Evolutionary conservation across 192 early-diverging fungal species (phyloP).

Genomic region (Coemansia sp.): DNA sequence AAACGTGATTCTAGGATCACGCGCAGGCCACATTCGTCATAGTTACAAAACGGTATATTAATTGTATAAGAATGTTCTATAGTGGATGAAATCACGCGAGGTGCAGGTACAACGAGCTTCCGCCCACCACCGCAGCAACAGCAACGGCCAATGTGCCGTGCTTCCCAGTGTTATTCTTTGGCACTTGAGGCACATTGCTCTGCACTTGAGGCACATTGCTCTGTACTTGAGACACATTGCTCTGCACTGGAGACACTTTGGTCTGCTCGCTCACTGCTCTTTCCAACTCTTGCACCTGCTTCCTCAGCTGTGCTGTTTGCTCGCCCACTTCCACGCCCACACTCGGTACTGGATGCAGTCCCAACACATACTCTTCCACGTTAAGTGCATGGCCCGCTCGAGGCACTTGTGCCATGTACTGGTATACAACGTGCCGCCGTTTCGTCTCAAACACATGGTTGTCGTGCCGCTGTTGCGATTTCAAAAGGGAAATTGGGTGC

Average conservation of each 20-base stretch:
- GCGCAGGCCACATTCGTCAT: conserved; percentile 8
- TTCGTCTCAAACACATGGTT: conserved; percentile 1
- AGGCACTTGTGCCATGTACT: conserved; percentile 4
- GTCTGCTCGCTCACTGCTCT: too few relatives aligned
- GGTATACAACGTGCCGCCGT: neutral
- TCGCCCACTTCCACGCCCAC: neutral
- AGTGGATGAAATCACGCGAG: conserved; percentile 7
- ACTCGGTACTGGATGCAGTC: neutral
- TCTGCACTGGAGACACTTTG: too few relatives aligned
- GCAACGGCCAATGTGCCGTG: conserved; percentile 2
- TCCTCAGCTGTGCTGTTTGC: too few relatives aligned
- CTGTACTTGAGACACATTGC: too few relatives aligned
- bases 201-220: too few relatives aligned
- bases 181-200: too few relatives aligned
- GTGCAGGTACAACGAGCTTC: conserved; percentile 15
- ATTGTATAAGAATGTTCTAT: neutral
- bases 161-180: neutral
- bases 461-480: neutral
- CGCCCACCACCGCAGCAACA: conserved; percentile 8
- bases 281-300: too few relatives aligned
- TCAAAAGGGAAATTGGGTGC: neutral
- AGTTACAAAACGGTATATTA: neutral
- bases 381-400: neutral
- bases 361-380: neutral
- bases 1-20: neutral